Base-by-base conservation (phyloP, 768 basidiomycete species). In the Tricholoma furcatifolium region DNA sequence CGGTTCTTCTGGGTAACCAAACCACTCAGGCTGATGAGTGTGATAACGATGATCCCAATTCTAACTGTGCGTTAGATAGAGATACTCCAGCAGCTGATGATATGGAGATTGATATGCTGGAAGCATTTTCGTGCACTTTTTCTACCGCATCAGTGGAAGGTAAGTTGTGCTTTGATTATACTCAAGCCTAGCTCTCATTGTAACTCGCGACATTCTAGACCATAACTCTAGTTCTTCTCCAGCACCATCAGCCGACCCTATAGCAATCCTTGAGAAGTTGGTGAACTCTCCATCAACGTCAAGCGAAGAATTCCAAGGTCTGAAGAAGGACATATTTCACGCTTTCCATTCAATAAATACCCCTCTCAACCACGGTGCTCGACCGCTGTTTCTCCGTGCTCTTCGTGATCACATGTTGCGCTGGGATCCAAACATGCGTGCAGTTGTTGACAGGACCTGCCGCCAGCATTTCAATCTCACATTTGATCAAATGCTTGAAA, bases 261-360 rank as follows among this genome's bases (percentile, higher is more conserved):
- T 43, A 12, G 27, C 23, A 23, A 43, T 12, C n/a, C 42, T 43
- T 12, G 17, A 43, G 7, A 27, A 43, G n/a, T 15, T 43, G 20
- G 21, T 43, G 4, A 43, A 43, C 18, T 51, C 50, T 15, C 43
- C 43, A 18, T 43, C 30, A 4, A 43, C 31, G 1, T 11, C 9
- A 15, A 9, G n/a, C 34, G 43, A 51, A 11, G 40, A 51, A 31
- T 50, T 51, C 27, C 57, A 53, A 15, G 35, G 55, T 23, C 59
- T 60, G 24, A 61, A 65, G 32, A 65, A 62, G 21, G 64, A 63
- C 43, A 47, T 60, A 4, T 63, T 62, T 30, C 64, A 65, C 48
- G 63, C 53, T 27, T 64, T 61, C 18, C 56, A 63, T 9, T 18
- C 21, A 12, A 47, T 47, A 21, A 39, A 45, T 10, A 53, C 46